Conservation (phyloP, 1,139 yeast genomes). For the Taiozyma sp. region DNA sequence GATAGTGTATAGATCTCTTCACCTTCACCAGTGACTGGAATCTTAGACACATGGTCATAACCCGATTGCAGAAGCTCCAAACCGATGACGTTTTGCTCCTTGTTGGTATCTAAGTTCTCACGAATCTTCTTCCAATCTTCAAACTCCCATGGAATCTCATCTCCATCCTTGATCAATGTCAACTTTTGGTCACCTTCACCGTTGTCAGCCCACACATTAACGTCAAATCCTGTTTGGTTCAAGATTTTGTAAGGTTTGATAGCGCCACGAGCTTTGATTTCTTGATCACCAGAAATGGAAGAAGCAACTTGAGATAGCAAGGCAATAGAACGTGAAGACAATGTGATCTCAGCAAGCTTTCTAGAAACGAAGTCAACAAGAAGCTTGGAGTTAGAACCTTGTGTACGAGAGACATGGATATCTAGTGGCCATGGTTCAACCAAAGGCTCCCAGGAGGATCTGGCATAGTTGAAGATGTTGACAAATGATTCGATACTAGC, state of each 20-base stretch:
- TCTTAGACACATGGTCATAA: conserved; percentile 45
- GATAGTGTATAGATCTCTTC: conserved; percentile 65
- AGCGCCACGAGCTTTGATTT: conserved; percentile 63
- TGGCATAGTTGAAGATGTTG: conserved; percentile 84
- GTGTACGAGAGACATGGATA: conserved; percentile 53
- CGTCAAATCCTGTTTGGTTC: conserved; percentile 80
- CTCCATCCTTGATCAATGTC: conserved; percentile 45
- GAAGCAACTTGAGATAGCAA: conserved; percentile 63
- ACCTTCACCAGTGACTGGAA: conserved; percentile 79
- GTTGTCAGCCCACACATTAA: conserved; percentile 71
- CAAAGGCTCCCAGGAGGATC: conserved; percentile 95
- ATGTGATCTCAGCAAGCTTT: conserved; percentile 69
- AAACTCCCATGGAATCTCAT: conserved; percentile 77
- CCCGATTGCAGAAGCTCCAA: conserved; percentile 50
- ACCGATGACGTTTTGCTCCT: conserved; percentile 54
- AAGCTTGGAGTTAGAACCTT: conserved; percentile 25
- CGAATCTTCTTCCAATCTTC: conserved; percentile 90
- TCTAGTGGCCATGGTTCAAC: conserved; percentile 86
- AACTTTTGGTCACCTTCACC: conserved; percentile 25
- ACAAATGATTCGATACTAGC: conserved; percentile 62
- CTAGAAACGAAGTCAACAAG: conserved; percentile 67
- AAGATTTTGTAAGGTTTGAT: conserved; percentile 76
- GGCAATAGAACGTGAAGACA: conserved; percentile 79
- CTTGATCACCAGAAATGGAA: conserved; percentile 48
- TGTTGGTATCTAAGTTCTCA: conserved; percentile 69